Evolutionary conservation across 768 basidiomycete species (phyloP).

Genomic region (Sporobolomyces phaffii): DNA sequence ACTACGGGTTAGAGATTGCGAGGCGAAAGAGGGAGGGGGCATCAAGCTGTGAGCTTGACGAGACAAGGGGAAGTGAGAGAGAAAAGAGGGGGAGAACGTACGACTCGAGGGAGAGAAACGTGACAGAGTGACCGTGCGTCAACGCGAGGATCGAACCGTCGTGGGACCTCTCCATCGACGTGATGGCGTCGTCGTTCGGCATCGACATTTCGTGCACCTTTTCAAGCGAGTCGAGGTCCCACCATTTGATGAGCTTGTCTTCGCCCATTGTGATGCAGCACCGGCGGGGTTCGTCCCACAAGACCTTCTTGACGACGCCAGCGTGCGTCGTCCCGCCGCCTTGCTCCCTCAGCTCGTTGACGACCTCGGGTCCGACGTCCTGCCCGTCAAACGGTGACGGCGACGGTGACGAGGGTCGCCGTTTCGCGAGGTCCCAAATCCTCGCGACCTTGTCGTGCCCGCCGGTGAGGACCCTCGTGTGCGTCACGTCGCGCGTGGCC

Average conservation of each 20-base stretch:
- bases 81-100: slow-evolving; percentile 31
- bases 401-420: slow-evolving; percentile 46
- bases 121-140: slow-evolving; percentile 80
- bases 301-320: slow-evolving; percentile 82
- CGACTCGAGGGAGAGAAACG: slow-evolving; percentile 64
- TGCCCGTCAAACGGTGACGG: background rate
- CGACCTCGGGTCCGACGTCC: background rate
- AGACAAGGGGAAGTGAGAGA: background rate
- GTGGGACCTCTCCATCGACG: slow-evolving; percentile 85
- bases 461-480: slow-evolving; percentile 71
- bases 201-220: slow-evolving; percentile 58
- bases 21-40: too few relatives aligned
- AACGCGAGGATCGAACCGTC: slow-evolving; percentile 55
- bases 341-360: slow-evolving; percentile 42
- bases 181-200: slow-evolving; percentile 70
- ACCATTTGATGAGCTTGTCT: slow-evolving; percentile 90
- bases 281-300: slow-evolving; percentile 71
- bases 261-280: slow-evolving; percentile 79
- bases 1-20: background rate
- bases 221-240: slow-evolving; percentile 79
- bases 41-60: too few relatives aligned
- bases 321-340: slow-evolving; percentile 61
- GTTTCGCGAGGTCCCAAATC: slow-evolving; percentile 79
- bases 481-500: background rate
- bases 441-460: slow-evolving; percentile 97